A percentile compares a stretch with the other conserved stretches of the same genome.
Evolutionary conservation across 1,284 basidiomycete species (phyloP).

Genomic region (Coniferiporia sulphurascens): DNA sequence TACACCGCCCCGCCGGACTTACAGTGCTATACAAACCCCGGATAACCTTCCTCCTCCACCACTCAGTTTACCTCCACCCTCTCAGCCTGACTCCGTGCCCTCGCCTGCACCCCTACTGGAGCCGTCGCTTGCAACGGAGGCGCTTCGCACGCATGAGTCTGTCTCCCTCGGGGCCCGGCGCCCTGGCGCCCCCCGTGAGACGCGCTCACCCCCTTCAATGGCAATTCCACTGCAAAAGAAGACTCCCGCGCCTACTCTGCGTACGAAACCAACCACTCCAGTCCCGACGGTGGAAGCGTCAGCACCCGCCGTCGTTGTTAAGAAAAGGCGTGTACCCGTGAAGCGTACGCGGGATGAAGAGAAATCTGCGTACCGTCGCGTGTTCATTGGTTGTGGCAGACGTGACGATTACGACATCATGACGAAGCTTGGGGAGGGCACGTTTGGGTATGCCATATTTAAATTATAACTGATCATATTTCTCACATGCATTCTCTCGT

Average conservation of each 20-base stretch:
- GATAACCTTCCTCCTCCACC: constrained; percentile 2
- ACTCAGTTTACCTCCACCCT: constrained; percentile 23
- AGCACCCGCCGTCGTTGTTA: constrained; percentile 23
- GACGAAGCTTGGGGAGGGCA: constrained; percentile 90
- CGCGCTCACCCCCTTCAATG: constrained; percentile 14
- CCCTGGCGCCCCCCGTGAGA: constrained; percentile 10
- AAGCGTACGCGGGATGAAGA: constrained; percentile 66
- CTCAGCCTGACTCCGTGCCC: not conserved
- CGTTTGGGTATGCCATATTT: constrained; percentile 74
- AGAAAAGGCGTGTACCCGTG: constrained; percentile 33
- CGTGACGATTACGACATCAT: constrained; percentile 78
- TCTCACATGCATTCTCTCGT: constrained; percentile 1
- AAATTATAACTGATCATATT: not conserved
- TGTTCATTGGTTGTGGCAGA: constrained; percentile 73
- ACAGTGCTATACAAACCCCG: not conserved
- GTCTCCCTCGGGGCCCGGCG: not conserved
- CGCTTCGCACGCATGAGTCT: not conserved
- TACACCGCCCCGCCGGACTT: constrained; percentile 1
- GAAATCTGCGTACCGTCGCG: constrained; percentile 54
- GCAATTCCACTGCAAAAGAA: not conserved
- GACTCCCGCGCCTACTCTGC: constrained; percentile 3
- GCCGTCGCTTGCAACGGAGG: not conserved
- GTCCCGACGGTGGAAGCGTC: constrained; percentile 19
- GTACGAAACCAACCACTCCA: not conserved
- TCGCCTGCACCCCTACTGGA: constrained; percentile 8